phyloP scores from a whole-genome alignment of 1,139 yeast genomes.

The Debaryomyces singareniensis region DNA sequence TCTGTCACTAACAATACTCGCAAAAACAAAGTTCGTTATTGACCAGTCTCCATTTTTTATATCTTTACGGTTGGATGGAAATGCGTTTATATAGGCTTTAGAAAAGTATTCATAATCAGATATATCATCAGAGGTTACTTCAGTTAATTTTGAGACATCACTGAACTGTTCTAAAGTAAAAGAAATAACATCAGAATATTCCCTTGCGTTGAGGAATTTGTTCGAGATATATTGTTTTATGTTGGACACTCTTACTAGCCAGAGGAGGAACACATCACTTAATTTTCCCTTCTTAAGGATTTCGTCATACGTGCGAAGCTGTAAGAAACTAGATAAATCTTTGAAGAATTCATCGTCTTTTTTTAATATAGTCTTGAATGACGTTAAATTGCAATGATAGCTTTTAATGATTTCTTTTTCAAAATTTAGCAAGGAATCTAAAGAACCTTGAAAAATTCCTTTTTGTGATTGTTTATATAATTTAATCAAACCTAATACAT shows the following conservation, averaged over 20 bases:
- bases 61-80: conserved; percentile 2
- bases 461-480: conserved; percentile 5
- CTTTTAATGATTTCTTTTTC: conserved; percentile 5
- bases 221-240: neutral
- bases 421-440: conserved; percentile 4
- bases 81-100: conserved; percentile 1
- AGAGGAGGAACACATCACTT: conserved; percentile 4
- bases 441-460: conserved; percentile 5
- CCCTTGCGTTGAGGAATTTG: neutral
- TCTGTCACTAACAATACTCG: conserved; percentile 6
- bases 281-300: conserved; percentile 2
- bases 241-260: conserved; percentile 6
- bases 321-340: conserved; percentile 2
- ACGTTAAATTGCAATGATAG: conserved; percentile 3
- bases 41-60: conserved; percentile 4
- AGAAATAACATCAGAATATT: neutral
- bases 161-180: conserved; percentile 4
- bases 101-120: conserved; percentile 2
- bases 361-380: conserved; percentile 7
- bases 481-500: conserved; percentile 3
- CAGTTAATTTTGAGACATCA: conserved; percentile 3
- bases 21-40: conserved; percentile 3
- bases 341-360: conserved; percentile 4
- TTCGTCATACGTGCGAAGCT: conserved; percentile 5
- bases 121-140: conserved; percentile 5